Percentiles rank a stretch among this genome's conserved stretches.
Conservation (phyloP, 2,329 filamentous ascomycete genomes). For the Epichloe typhina region DNA sequence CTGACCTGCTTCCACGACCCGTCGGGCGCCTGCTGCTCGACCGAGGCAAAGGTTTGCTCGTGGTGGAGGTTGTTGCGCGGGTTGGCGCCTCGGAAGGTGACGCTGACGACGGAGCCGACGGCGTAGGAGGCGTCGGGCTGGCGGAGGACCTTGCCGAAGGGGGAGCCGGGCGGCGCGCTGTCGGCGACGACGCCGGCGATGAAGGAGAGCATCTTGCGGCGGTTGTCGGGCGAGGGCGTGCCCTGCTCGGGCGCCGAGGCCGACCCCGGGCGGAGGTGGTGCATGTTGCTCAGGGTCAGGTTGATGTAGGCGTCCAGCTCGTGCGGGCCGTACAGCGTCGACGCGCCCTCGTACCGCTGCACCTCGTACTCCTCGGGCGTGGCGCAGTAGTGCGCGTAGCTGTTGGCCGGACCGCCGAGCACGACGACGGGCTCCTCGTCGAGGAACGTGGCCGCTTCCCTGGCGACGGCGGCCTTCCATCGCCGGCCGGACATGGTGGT, state of each 20-base stretch:
- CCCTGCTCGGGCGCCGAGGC: conserved; percentile 33
- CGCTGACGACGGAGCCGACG: conserved; percentile 48
- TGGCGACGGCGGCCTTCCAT: conserved; percentile 60
- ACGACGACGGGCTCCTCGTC: conserved; percentile 57
- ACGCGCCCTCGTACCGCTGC: conserved; percentile 91
- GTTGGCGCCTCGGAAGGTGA: conserved; percentile 73
- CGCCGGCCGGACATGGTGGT: conserved; percentile 86
- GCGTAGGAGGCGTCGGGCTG: conserved; percentile 41
- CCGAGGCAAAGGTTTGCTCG: conserved; percentile 62
- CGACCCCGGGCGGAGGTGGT: conserved; percentile 25
- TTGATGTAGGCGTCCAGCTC: conserved; percentile 82
- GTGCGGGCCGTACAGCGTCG: conserved; percentile 73
- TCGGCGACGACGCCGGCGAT: conserved; percentile 72
- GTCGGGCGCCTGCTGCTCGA: conserved; percentile 46
- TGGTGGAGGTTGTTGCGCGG: conserved; percentile 77
- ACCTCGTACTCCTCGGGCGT: conserved; percentile 70
- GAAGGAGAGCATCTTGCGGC: conserved; percentile 61
- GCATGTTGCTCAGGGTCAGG: conserved; percentile 52
- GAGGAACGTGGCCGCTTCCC: conserved; percentile 34
- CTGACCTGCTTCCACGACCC: conserved; percentile 50
- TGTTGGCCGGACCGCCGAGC: conserved; percentile 79
- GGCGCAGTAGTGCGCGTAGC: conserved; percentile 71
- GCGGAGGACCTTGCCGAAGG: conserved; percentile 54
- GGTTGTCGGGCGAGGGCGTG: conserved; percentile 63
- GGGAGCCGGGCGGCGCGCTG: conserved; percentile 46